Evolutionary conservation across 176 grass and related monocot species (phyloP).

Genomic region (Chloris gayana): DNA sequence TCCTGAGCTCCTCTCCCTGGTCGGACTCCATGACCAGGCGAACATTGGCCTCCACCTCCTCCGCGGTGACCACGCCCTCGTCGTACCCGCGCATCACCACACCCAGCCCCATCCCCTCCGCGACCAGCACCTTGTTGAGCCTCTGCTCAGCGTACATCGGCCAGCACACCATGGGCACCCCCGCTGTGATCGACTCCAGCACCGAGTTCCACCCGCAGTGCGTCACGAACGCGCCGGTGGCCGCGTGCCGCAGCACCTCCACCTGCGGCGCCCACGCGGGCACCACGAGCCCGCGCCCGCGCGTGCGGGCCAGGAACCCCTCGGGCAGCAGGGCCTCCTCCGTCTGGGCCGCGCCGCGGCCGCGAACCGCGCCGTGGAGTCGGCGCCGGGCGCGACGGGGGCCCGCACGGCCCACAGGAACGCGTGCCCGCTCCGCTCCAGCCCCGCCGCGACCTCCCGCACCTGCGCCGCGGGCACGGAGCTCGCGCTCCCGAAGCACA

Average conservation of each 20-base stretch:
- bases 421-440: slow-evolving; percentile 55
- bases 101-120: slow-evolving; percentile 60
- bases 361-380: slow-evolving; percentile 47
- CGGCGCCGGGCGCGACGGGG: slow-evolving; percentile 33
- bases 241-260: slow-evolving; percentile 53
- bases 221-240: slow-evolving; percentile 66
- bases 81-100: slow-evolving; percentile 62
- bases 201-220: slow-evolving; percentile 86
- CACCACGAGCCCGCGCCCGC: slow-evolving; percentile 46
- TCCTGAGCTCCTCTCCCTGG: slow-evolving; percentile 36
- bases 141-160: slow-evolving; percentile 82
- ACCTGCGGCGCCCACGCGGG: slow-evolving; percentile 77
- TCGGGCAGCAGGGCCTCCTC: slow-evolving; percentile 46
- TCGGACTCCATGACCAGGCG: slow-evolving; percentile 59
- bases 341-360: slow-evolving; percentile 9
- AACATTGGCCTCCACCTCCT: slow-evolving; percentile 63
- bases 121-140: slow-evolving; percentile 71
- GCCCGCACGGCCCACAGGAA: slow-evolving; percentile 63
- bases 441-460: slow-evolving; percentile 55
- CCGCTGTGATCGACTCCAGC: slow-evolving; percentile 57
- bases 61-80: slow-evolving; percentile 35
- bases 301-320: slow-evolving; percentile 62
- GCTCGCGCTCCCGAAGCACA: slow-evolving; percentile 75
- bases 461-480: slow-evolving; percentile 58
- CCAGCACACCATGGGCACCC: slow-evolving; percentile 77